These are phyloP conservation scores for Kurtzmaniella natalensis DNA, from an alignment of 1,139 yeast genomes.

Conservation along the genomic window DNA sequence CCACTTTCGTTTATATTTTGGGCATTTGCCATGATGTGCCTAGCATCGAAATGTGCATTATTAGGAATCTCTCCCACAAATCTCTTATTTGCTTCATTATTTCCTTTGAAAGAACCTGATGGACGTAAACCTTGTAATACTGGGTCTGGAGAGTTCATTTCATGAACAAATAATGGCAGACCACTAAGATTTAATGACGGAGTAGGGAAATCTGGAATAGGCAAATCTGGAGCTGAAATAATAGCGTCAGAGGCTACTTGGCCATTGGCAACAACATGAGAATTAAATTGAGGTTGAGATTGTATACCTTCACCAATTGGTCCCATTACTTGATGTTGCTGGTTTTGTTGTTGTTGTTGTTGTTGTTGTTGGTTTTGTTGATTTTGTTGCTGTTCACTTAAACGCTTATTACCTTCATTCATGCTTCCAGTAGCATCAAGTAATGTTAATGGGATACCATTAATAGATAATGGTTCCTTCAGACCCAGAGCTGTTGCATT, in stretches of 20 bases:
- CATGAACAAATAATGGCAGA: neutral
- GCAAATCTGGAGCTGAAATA: neutral
- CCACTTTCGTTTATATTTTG: slow-evolving; percentile 16
- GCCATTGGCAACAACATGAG: neutral
- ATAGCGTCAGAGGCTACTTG: neutral
- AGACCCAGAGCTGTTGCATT: slow-evolving; percentile 51
- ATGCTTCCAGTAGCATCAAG: slow-evolving; percentile 77
- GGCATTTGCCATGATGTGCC: neutral
- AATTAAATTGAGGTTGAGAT: neutral
- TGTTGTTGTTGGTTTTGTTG: neutral
- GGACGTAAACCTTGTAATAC: neutral
- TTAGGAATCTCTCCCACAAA: neutral
- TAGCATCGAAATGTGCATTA: neutral
- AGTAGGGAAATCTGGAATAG: neutral
- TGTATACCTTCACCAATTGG: too few relatives aligned
- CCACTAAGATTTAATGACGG: neutral
- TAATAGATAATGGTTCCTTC: slow-evolving; percentile 59
- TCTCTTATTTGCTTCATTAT: neutral
- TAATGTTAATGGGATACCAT: slow-evolving; percentile 79
- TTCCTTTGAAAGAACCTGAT: neutral
- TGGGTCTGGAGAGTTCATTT: neutral
- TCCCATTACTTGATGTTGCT: neutral
- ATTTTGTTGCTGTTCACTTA: neutral
- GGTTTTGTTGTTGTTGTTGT: neutral
- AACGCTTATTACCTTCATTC: slow-evolving; percentile 17